Evolutionary conservation across 2,329 filamentous ascomycete species (phyloP), one percentile per base, ranked within the genome.

Genomic region (Colletotrichum siamense): DNA sequence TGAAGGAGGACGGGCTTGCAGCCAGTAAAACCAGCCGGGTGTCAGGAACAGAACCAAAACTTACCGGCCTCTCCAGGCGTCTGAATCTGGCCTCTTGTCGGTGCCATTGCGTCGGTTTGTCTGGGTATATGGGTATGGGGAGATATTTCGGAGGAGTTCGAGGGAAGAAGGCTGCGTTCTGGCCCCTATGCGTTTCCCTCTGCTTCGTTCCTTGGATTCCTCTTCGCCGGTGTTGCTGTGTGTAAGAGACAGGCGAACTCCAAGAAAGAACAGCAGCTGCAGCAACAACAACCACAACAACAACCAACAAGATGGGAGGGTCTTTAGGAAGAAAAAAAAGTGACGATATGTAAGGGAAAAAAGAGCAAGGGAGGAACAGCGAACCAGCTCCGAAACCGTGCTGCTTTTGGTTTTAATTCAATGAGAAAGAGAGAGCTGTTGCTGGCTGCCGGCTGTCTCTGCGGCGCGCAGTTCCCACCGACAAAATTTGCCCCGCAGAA

Each of bases 21-120:
- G 59, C 55, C 32, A 55, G 63, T 24, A 74, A 36, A 69, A 59
- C 70, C 61, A 16, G 49, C n/a, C 44, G 44, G 12, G 44, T 52
- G 6, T 52, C 18, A 52, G 44, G 44, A 24, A 52, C 44, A 64
- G 55, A 8, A n/a, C 10, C 10, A 12, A 24, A 39, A 90, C 90
- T 82, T 88, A 93, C 91, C 91, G 79, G 91, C 91, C 88, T 93
- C 91, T 86, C 91, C 89, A 83, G 91, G 89, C 85, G 90, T 92
- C 82, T 88, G 88, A 82, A 92, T 88, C 83, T 84, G 82, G 79
- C 86, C 75, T 74, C 74, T 75, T 69, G 77, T 71, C 64, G 77
- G 61, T 57, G 78, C 77, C 78, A 79, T 79, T 64, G 76, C n/a
- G 34, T 39, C 22, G 34, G 18, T 32, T 52, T 75, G 34, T 69